phyloP scores from a whole-genome alignment of 768 basidiomycete species.

The Ramaria rubella region DNA sequence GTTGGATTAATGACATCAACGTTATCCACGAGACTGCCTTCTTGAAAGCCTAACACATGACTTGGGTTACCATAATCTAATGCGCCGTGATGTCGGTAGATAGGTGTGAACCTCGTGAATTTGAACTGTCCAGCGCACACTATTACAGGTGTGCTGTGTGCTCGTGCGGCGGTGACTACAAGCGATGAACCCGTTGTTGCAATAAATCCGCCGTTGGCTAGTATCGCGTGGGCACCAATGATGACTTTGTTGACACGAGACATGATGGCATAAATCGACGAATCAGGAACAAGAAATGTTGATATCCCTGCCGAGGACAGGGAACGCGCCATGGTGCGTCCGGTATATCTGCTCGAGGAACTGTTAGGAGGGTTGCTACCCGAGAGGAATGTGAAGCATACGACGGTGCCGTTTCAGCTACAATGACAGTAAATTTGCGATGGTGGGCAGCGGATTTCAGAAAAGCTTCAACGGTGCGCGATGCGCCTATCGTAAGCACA shows the following conservation, averaged over 20 bases:
- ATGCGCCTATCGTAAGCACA: conserved; percentile 89
- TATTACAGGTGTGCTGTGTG: conserved; percentile 87
- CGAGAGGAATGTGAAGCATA: conserved; percentile 24
- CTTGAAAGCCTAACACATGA: conserved; percentile 63
- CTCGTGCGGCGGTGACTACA: conserved; percentile 80
- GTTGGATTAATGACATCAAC: conserved; percentile 95
- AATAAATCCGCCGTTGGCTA: conserved; percentile 96
- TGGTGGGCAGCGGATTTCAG: conserved; percentile 85
- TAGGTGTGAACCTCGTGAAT: conserved; percentile 82
- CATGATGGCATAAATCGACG: conserved; percentile 92
- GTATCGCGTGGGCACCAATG: conserved; percentile 89
- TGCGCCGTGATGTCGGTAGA: conserved; percentile 81
- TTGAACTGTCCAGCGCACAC: conserved; percentile 97
- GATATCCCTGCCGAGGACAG: conserved; percentile 79
- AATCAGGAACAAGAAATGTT: conserved; percentile 96
- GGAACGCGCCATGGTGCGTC: conserved; percentile 76
- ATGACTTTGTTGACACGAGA: conserved; percentile 96
- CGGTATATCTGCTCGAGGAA: conserved; percentile 55
- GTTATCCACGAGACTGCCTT: conserved; percentile 72
- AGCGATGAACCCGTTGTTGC: conserved; percentile 80
- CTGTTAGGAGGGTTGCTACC: conserved; percentile 5
- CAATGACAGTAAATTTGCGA: conserved; percentile 92
- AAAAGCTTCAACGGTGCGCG: conserved; percentile 89
- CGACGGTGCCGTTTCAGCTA: conserved; percentile 93
- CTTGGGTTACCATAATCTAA: conserved; percentile 71